phyloP scores from a whole-genome alignment of 805 yeast genomes.

The Saturnispora sanitii region DNA sequence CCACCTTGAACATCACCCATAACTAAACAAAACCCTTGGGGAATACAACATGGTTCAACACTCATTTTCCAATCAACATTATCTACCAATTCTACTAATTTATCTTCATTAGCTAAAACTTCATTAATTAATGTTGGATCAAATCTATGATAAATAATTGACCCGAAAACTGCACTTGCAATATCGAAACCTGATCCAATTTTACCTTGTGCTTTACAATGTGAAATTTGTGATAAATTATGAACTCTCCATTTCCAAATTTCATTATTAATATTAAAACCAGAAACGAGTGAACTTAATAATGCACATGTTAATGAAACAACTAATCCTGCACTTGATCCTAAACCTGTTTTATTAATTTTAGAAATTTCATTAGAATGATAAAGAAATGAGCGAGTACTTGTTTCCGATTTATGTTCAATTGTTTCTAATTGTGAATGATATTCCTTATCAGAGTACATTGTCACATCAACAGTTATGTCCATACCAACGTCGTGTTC shows the following conservation, averaged over 20 bases:
- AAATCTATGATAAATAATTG: slow-evolving; percentile 74
- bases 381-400: slow-evolving; percentile 39
- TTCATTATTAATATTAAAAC: slow-evolving; percentile 24
- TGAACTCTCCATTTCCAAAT: slow-evolving; percentile 41
- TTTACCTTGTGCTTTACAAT: slow-evolving; percentile 89
- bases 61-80: slow-evolving; percentile 50
- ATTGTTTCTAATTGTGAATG: slow-evolving; percentile 60
- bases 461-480: slow-evolving; percentile 40
- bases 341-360: slow-evolving; percentile 90
- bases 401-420: slow-evolving; percentile 27
- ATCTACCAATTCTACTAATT: slow-evolving; percentile 31
- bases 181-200: slow-evolving; percentile 97
- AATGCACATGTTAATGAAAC: slow-evolving; percentile 69
- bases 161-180: slow-evolving; percentile 90
- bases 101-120: slow-evolving; percentile 12
- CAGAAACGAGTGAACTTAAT: slow-evolving; percentile 33
- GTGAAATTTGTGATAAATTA: slow-evolving; percentile 80
- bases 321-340: slow-evolving; percentile 91
- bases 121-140: slow-evolving; percentile 40
- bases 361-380: slow-evolving; percentile 52
- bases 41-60: slow-evolving; percentile 50
- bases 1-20: slow-evolving; percentile 96
- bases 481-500: slow-evolving; percentile 7
- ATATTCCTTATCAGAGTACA: slow-evolving; percentile 81
- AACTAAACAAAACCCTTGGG: slow-evolving; percentile 55